Conservation (phyloP, 306 rosid species). For the Vigna unguiculata region DNA sequence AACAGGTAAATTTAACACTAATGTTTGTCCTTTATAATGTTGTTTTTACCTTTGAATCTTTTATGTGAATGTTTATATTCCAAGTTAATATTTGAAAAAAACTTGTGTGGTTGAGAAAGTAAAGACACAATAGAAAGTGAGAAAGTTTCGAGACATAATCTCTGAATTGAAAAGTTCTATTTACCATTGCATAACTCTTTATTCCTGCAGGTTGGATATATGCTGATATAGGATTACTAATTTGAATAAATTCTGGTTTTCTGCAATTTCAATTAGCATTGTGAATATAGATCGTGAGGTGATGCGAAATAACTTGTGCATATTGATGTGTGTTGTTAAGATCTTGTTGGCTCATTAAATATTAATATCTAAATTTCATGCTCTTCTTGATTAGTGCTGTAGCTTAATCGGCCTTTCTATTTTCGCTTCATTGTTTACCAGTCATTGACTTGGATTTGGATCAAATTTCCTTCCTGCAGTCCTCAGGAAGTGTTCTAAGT, state of each 20-base stretch:
- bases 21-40: conserved; percentile 28
- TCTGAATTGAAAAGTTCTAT: neutral
- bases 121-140: neutral
- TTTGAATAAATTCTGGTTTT: conserved; percentile 18
- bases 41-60: conserved; percentile 15
- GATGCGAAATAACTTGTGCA: conserved; percentile 9
- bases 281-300: neutral
- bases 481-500: conserved; percentile 22
- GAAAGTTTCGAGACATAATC: neutral
- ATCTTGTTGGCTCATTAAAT: conserved; percentile 26
- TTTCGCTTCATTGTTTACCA: conserved; percentile 29
- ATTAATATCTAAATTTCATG: conserved; percentile 32
- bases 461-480: conserved; percentile 14
- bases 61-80: conserved; percentile 22
- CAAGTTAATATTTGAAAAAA: conserved; percentile 23
- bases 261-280: conserved; percentile 23
- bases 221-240: conserved; percentile 6
- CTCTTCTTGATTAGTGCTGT: conserved; percentile 12
- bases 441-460: conserved; percentile 32
- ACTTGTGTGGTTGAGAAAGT: conserved; percentile 11
- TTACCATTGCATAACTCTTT: neutral
- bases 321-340: conserved; percentile 29
- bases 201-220: conserved; percentile 15
- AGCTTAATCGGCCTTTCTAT: conserved; percentile 9
- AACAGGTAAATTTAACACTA: conserved; percentile 68